Conservation (phyloP, 768 basidiomycete genomes). For the Mycena vulgaris region DNA sequence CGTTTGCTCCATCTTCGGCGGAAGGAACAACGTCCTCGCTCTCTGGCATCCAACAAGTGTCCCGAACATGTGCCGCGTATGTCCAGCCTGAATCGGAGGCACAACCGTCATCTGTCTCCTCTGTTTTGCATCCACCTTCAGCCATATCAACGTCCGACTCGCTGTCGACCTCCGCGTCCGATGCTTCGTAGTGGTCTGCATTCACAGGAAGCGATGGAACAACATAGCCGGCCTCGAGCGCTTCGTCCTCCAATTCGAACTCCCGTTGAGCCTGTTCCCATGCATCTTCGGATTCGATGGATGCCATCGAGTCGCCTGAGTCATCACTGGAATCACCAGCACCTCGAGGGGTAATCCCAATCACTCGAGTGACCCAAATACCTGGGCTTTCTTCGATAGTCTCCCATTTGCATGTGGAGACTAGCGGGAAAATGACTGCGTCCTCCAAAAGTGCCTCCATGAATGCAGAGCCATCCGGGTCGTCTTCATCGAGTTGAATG, state of each 20-base stretch:
- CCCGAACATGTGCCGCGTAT: slow-evolving; percentile 22
- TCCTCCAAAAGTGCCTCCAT: slow-evolving; percentile 53
- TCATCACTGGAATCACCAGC: slow-evolving; percentile 6
- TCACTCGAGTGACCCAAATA: slow-evolving; percentile 51
- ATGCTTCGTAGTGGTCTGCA: slow-evolving; percentile 14
- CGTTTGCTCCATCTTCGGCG: background rate
- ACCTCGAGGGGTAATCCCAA: background rate
- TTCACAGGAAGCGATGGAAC: background rate
- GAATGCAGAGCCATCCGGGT: slow-evolving; percentile 53
- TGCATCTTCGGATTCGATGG: background rate
- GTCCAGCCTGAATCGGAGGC: slow-evolving; percentile 8
- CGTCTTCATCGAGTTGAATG: slow-evolving; percentile 52
- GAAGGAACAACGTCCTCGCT: no score
- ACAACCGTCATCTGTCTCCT: no score
- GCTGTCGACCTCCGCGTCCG: no score
- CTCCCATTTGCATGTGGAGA: slow-evolving; percentile 42
- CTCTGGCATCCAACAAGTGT: slow-evolving; percentile 19
- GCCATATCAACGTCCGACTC: slow-evolving; percentile 25
- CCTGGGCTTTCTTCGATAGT: slow-evolving; percentile 48
- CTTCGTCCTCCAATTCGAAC: slow-evolving; percentile 1
- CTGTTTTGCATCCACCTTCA: background rate
- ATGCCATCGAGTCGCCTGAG: background rate
- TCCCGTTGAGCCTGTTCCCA: background rate
- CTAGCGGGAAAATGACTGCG: slow-evolving; percentile 43
- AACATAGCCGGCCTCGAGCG: background rate